Conservation (phyloP, 2,329 filamentous ascomycete genomes). For the Colletotrichum magnum region DNA sequence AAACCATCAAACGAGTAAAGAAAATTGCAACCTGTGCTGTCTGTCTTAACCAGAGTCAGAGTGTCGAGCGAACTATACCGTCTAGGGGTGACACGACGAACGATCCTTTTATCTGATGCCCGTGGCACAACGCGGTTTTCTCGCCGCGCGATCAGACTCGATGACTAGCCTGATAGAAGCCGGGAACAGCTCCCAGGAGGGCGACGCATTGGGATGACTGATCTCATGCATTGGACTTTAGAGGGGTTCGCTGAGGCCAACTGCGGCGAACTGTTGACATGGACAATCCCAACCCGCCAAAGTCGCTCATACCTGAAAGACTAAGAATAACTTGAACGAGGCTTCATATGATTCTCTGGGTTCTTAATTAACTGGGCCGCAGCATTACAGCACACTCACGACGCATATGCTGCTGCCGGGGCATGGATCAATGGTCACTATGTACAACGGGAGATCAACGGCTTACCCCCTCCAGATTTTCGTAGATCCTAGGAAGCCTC, state of each 20-base stretch:
- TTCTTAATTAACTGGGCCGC: not conserved
- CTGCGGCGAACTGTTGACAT: constrained; percentile 3
- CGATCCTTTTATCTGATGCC: constrained; percentile 16
- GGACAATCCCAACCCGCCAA: not conserved
- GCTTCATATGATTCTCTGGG: too few species aligned
- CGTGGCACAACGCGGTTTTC: constrained; percentile 5
- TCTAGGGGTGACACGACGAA: not conserved
- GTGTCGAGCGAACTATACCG: not conserved
- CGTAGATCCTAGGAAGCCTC: not conserved
- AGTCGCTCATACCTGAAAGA: not conserved
- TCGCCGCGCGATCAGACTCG: constrained; percentile 15
- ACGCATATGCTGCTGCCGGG: not conserved
- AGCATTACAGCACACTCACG: too few species aligned
- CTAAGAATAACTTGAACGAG: constrained; percentile 1
- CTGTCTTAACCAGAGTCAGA: not conserved
- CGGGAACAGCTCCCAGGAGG: not conserved
- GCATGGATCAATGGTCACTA: not conserved
- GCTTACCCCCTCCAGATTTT: too few species aligned
- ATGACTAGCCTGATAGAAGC: constrained; percentile 5
- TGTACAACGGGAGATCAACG: not conserved
- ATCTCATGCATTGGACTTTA: constrained; percentile 23
- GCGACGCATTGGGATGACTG: constrained; percentile 9
- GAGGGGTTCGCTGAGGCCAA: not conserved
- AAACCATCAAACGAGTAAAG: not conserved
- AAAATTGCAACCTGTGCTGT: not conserved